These are phyloP conservation scores for Lentinula sp. DNA, from an alignment of 768 basidiomycete species.

Conservation along the genomic window DNA sequence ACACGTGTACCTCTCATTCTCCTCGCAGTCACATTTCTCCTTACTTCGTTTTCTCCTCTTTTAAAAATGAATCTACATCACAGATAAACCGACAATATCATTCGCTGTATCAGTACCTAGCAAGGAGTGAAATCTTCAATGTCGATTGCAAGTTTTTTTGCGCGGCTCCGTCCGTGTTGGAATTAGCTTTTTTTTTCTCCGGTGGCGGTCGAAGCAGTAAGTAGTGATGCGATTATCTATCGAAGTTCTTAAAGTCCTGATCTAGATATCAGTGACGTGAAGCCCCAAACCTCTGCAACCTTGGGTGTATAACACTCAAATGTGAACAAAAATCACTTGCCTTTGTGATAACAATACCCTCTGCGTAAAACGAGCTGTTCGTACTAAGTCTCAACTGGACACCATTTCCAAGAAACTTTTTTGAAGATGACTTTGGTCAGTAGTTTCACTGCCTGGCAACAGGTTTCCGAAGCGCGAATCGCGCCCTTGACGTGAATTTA, in stretches of 20 bases:
- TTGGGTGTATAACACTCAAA: background rate
- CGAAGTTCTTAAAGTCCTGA: background rate
- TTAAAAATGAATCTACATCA: background rate
- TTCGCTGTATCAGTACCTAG: background rate
- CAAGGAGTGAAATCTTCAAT: background rate
- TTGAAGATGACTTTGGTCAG: conserved; percentile 4
- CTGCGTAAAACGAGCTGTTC: no score
- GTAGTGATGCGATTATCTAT: background rate
- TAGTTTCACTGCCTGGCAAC: conserved; percentile 13
- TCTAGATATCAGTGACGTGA: background rate
- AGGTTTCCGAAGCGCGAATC: conserved; percentile 9
- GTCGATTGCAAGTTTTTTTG: background rate
- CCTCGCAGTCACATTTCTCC: background rate
- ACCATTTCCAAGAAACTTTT: background rate
- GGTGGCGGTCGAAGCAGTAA: background rate
- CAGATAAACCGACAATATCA: background rate
- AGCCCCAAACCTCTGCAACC: background rate
- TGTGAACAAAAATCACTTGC: no score
- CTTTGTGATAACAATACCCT: no score
- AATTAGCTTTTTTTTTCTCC: background rate
- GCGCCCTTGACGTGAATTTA: conserved; percentile 1
- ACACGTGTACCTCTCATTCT: background rate
- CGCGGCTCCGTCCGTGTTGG: background rate
- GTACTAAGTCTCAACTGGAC: no score
- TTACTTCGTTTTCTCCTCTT: background rate